phyloP scores from a whole-genome alignment of 805 yeast genomes.

The Pichia manshurica region DNA sequence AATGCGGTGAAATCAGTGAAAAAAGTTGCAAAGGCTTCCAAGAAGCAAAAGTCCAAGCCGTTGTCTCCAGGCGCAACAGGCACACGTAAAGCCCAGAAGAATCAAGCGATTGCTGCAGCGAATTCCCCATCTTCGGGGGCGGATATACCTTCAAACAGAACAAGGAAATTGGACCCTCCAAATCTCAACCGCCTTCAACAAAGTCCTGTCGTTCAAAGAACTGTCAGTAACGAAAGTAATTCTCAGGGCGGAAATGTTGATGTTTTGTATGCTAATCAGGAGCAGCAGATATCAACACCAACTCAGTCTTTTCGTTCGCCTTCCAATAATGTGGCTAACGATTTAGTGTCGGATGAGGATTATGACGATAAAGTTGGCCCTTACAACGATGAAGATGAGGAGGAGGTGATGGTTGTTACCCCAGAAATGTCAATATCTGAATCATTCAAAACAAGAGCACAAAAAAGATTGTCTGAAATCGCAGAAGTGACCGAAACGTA shows the following conservation, averaged over 20 bases:
- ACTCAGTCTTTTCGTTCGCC: background rate
- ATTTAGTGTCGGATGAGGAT: background rate
- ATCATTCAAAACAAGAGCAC: constrained; percentile 4
- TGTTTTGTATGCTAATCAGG: background rate
- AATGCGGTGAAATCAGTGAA: background rate
- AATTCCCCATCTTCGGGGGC: background rate
- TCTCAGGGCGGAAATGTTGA: too few relatives aligned
- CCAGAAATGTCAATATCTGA: constrained; percentile 5
- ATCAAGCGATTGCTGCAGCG: background rate
- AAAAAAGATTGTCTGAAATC: constrained; percentile 14
- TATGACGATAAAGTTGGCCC: constrained; percentile 1
- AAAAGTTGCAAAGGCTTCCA: background rate
- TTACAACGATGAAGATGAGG: constrained; percentile 9
- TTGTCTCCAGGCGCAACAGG: background rate
- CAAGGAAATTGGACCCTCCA: background rate
- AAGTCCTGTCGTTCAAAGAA: too few relatives aligned
- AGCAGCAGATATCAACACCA: background rate
- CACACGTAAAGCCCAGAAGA: background rate
- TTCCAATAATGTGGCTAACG: background rate
- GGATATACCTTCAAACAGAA: background rate
- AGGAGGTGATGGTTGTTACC: constrained; percentile 1
- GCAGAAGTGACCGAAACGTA: constrained; percentile 15
- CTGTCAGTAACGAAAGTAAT: too few relatives aligned
- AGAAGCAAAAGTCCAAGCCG: background rate
- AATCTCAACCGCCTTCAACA: background rate